Percentiles rank a stretch among this genome's conserved stretches.
phyloP scores from a whole-genome alignment of 2,329 filamentous ascomycete genomes.

The Dactylellina sp. region DNA sequence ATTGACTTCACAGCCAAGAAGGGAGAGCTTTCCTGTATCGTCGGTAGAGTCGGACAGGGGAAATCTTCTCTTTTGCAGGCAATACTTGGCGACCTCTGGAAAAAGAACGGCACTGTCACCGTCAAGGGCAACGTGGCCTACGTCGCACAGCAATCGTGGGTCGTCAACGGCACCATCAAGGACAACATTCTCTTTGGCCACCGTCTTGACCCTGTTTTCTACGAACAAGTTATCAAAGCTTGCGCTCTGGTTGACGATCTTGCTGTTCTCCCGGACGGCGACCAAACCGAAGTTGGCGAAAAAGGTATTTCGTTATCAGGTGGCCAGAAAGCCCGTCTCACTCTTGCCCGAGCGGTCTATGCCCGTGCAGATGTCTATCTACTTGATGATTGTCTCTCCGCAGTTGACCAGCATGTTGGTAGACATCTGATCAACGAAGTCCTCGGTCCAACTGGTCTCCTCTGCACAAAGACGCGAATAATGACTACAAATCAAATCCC shows the following conservation, averaged over 20 bases:
- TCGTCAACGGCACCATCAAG: constrained; percentile 96
- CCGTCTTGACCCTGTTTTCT: constrained; percentile 91
- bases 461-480: constrained; percentile 87
- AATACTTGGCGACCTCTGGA: constrained; percentile 91
- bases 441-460: constrained; percentile 83
- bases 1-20: constrained; percentile 91
- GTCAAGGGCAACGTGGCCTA: constrained; percentile 88
- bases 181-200: constrained; percentile 98
- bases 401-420: constrained; percentile 98
- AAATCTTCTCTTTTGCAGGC: constrained; percentile 93
- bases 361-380: constrained; percentile 96
- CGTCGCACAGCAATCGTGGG: constrained; percentile 92
- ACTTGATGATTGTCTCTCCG: constrained; percentile 91
- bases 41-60: constrained; percentile 92
- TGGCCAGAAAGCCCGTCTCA: constrained; percentile 93
- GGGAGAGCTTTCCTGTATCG: constrained; percentile 90
- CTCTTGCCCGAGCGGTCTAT: constrained; percentile 92
- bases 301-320: constrained; percentile 89
- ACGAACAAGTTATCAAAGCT: constrained; percentile 89
- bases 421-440: constrained; percentile 95
- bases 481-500: constrained; percentile 95
- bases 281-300: constrained; percentile 96
- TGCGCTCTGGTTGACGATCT: constrained; percentile 94
- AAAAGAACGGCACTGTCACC: constrained; percentile 82
- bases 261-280: constrained; percentile 89